A percentile compares a stretch with the other conserved stretches of the same genome.
These are phyloP conservation scores for Coelastrella sp. DNA, from an alignment of 139 green algal genomes.

Conservation along the genomic window DNA sequence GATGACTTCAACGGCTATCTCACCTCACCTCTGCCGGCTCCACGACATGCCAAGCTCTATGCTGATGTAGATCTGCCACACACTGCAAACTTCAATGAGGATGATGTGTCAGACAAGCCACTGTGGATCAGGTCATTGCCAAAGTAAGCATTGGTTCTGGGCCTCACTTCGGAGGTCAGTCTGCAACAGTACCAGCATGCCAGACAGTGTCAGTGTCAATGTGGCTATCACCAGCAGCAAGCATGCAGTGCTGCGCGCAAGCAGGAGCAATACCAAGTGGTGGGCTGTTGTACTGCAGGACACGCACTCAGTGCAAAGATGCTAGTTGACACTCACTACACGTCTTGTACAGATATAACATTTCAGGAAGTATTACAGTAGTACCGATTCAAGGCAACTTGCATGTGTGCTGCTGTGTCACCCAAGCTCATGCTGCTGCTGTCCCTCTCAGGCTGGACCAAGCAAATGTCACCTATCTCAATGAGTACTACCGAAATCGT, in stretches of 20 bases:
- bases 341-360: too few relatives aligned
- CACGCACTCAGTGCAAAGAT: too few relatives aligned
- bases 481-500: conserved; percentile 34
- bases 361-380: too few relatives aligned
- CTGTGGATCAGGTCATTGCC: neutral
- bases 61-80: conserved; percentile 13
- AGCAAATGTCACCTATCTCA: conserved; percentile 17
- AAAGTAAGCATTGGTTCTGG: neutral
- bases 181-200: too few relatives aligned
- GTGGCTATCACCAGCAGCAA: too few relatives aligned
- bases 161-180: neutral
- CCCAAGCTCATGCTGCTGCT: neutral
- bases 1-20: conserved; percentile 30
- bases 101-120: conserved; percentile 19
- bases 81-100: neutral
- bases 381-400: too few relatives aligned
- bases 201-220: too few relatives aligned
- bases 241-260: too few relatives aligned
- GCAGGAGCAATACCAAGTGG: too few relatives aligned
- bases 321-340: too few relatives aligned
- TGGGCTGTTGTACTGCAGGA: too few relatives aligned
- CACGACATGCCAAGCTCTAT: conserved; percentile 11
- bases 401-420: neutral
- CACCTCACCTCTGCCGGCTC: neutral
- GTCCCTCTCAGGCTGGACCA: neutral